Evolutionary conservation across 2,329 filamentous ascomycete genomes (phyloP), one percentile per base, ranked within the genome.

Genomic region (Cryphonectria radicalis): DNA sequence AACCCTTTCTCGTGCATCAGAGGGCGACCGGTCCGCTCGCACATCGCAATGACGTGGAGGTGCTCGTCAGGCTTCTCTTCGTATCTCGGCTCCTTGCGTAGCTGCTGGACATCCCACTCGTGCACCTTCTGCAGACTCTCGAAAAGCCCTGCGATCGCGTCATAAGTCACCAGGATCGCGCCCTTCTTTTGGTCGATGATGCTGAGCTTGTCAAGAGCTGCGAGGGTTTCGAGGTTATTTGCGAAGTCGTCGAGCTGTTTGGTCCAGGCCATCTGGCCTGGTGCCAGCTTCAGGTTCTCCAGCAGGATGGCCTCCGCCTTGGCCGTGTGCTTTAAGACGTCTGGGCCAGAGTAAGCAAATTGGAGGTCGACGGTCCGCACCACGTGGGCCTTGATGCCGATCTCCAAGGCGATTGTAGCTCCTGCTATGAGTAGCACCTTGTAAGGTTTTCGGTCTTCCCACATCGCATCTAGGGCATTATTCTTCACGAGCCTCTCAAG

Each of bases 121-220:
- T 92, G 89, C n/a, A 97, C 82, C 75, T 86, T 90, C 72, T 87
- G 84, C 72, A 96, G 82, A 76, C 92, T 93, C 70, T 87, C 87
- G 78, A 91, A 93, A 7, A 97, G 84, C 3, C 92, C 92, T 4
- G 89, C 89, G 62, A 95, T 84, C 0, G 93, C 93, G 78, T 94
- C 92, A 78, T 93, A 92, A 78, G 93, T 93, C 76, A 93, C 93
- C 10, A 95, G 84, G 6, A 88, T 87, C 1, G 89, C 90, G 40
- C 63, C 68, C n/a, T 42, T 66, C 13, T 67, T 57, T 6, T 62
- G 50, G 5, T 66, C 67, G 42, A 87, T 84, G 32, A 89, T 86
- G 79, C 92, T 94, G 67, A 95, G 85, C 75, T 89, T 91, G 78
- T 96, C 93, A 69, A 94, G 81, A 6, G 81, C 85, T 4, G 92